Base-by-base conservation (phyloP, 768 basidiomycete species). In the Termitomyces sp. region DNA sequence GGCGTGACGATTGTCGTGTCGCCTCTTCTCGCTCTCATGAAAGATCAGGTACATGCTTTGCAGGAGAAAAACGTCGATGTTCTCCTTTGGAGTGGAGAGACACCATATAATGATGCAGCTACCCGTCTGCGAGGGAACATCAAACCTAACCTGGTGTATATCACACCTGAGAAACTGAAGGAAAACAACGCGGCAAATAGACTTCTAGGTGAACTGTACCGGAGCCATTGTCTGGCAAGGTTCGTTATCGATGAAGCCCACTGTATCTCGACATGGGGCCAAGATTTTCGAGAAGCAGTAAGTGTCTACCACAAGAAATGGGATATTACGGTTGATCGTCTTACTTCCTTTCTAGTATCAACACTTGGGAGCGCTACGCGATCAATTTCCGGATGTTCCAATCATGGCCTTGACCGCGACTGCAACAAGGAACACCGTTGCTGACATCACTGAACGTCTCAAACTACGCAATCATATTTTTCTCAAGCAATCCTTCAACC, bases 211-310 rank as follows among this genome's bases (percentile, higher is more conserved):
- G 70, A 74, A n/a, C 74, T 98, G 2, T 79, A 94, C 65, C 67
- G 73, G 6, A 68, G 74, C 26, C 74, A 79, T 4, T 74, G 81
- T 56, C 69, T 99, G 40, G 94, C 93, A 14, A 78, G 96, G 33
- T 96, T 99, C 68, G 95, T 97, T 1, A 82, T 98, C 51, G 97
- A 99, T 68, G 97, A 99, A 69, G 96, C 95, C 2, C 97, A 99
- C 70, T 94, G 93, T 69, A 91, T 98, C 43, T 88, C 86, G 14
- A 86, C 87, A 22, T 98, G 97, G 97, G 97, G 96, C 6, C 86
- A 95, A 66, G 89, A 95, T 68, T 95, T 97, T 67, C 85, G 96
- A 50, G 83, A 84, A n/a, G 83, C 89, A 26, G 90, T 91, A 72
- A 64, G 87, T 69, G 4, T 24, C 34, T 30, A 54, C 37, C 12